Evolutionary conservation across 1,139 yeast species (phyloP).

Genomic region (Sugiyamaella xylanicola): DNA sequence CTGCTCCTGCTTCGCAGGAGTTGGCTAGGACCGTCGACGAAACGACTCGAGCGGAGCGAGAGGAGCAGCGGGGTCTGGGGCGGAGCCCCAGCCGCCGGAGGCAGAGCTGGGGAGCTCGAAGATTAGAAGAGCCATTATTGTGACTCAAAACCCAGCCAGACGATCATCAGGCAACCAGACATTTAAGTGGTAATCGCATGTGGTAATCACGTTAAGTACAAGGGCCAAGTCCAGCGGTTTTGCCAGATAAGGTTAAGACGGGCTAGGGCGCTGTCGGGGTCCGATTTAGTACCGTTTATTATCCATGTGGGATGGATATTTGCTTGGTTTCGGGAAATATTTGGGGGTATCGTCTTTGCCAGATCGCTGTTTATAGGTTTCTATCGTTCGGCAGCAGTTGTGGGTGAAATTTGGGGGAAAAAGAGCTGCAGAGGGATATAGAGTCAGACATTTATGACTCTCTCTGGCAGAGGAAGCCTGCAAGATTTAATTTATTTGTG

Average conservation of each 20-base stretch:
- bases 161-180: background rate
- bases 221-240: background rate
- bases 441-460: background rate
- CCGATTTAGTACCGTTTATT: background rate
- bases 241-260: background rate
- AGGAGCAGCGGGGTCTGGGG: background rate
- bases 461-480: background rate
- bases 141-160: too few relatives aligned
- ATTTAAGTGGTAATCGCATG: background rate
- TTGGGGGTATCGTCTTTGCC: too few relatives aligned
- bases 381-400: too few relatives aligned
- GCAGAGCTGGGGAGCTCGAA: background rate
- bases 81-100: background rate
- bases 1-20: too few relatives aligned
- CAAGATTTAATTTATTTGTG: background rate
- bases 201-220: background rate
- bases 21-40: too few relatives aligned
- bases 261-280: background rate
- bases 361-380: too few relatives aligned
- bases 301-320: background rate
- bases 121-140: too few relatives aligned
- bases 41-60: too few relatives aligned
- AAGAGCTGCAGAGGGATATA: background rate
- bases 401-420: too few relatives aligned
- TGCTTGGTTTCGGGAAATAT: background rate